Evolutionary conservation across 192 early-diverging fungal genomes (phyloP), one percentile per base, ranked within the genome.

Genomic region (Podila clonocystis): DNA sequence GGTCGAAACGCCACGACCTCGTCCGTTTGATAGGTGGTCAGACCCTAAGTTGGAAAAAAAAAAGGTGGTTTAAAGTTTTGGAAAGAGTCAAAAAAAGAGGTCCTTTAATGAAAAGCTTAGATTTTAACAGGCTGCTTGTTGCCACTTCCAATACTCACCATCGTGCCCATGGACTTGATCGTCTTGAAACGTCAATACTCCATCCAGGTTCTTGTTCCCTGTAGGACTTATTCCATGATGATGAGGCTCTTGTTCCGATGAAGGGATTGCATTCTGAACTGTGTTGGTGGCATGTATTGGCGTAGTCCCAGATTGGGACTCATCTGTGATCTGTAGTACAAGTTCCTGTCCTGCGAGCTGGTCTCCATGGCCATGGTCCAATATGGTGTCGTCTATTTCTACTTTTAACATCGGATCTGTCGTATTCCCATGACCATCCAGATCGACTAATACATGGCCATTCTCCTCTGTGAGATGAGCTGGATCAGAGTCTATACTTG

Each of bases 1-100:
- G n/a, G 77, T 80, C 12, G 77, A 80, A 0, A 80, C 52, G 4
- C 62, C 71, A 26, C 69, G 70, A 48, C 28, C 15, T 20, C 29
- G 17, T 61, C 59, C 28, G n/a, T 55, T 55, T 55, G 24, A 55
- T 6, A 55, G 24, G 2, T n/a, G 20, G 6, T 9, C 17, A 20
- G 52, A 55, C 4, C 24, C 52, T 55, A 55, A 9, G 1, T 24
- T 22, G 1, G 8, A 4, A 15, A 24, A 9, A 26, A 22, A 19
- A 17, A n/a, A 24, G 38, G 11, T 41, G 41, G 41, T 45, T 45
- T 1, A 36, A 36, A 11, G 34, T 36, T 45, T 8, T 0, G 41
- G n/a, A n/a, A 45, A 45, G 41, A 45, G 41, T 45, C 41, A 45
- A 15, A 45, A 15, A 15, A 45, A 45, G 15, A 45, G 41, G 41